Evolutionary conservation across 2,329 filamentous ascomycete genomes (phyloP).

Genomic region (Lachnellula willkommii): DNA sequence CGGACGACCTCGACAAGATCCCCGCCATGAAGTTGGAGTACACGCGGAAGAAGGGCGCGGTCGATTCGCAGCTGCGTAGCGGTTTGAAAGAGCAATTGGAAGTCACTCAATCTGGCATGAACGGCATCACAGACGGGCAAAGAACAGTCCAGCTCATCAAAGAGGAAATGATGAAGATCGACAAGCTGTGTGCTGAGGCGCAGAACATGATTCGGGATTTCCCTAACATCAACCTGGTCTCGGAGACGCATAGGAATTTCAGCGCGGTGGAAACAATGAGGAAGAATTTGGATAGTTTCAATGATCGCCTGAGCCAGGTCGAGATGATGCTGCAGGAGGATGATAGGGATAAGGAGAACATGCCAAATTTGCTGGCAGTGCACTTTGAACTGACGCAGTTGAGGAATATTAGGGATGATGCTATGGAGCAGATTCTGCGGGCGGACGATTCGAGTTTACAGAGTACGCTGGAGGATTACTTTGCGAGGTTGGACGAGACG

Average conservation of each 20-base stretch:
- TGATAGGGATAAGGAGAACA: slow-evolving; percentile 78
- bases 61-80: slow-evolving; percentile 84
- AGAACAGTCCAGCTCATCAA: slow-evolving; percentile 89
- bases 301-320: slow-evolving; percentile 67
- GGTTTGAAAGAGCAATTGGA: slow-evolving; percentile 90
- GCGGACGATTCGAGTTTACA: slow-evolving; percentile 69
- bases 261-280: slow-evolving; percentile 92
- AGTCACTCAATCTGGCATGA: slow-evolving; percentile 90
- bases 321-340: slow-evolving; percentile 77
- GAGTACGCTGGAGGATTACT: slow-evolving; percentile 83
- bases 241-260: slow-evolving; percentile 95
- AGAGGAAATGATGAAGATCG: slow-evolving; percentile 98
- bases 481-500: slow-evolving; percentile 76
- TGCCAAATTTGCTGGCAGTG: slow-evolving; percentile 82
- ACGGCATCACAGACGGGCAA: slow-evolving; percentile 80
- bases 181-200: slow-evolving; percentile 92
- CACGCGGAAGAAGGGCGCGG: slow-evolving; percentile 82
- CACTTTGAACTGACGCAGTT: slow-evolving; percentile 91
- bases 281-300: slow-evolving; percentile 80
- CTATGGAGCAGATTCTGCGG: slow-evolving; percentile 89
- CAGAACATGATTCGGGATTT: slow-evolving; percentile 98
- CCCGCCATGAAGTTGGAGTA: slow-evolving; percentile 85
- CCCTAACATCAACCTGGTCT: slow-evolving; percentile 82
- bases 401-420: slow-evolving; percentile 90
- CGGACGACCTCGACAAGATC: slow-evolving; percentile 97